Percentiles rank a stretch among this genome's conserved stretches.
Evolutionary conservation across 2,329 filamentous ascomycete species (phyloP).

Genomic region (Aspergillus clavatus): DNA sequence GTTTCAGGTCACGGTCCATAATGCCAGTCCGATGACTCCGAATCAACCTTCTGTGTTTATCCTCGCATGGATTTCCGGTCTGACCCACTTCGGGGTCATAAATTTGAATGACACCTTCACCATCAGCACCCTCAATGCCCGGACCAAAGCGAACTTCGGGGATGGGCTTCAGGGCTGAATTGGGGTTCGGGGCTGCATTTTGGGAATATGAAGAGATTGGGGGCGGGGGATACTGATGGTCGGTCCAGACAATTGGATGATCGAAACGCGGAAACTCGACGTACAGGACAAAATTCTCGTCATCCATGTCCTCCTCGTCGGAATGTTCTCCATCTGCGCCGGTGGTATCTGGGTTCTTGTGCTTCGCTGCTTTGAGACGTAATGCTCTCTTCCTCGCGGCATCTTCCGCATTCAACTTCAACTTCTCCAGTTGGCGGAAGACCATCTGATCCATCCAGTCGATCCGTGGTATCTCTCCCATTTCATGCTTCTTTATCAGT

Average conservation of each 20-base stretch:
- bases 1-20: conserved; percentile 89
- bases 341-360: conserved; percentile 25
- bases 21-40: conserved; percentile 91
- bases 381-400: conserved; percentile 55
- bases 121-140: conserved; percentile 68
- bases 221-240: conserved; percentile 84
- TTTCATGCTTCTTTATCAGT: conserved; percentile 94
- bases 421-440: conserved; percentile 82
- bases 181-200: conserved; percentile 58
- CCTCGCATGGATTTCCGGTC: conserved; percentile 87
- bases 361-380: conserved; percentile 31
- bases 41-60: conserved; percentile 87
- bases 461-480: conserved; percentile 88
- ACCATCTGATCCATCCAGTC: conserved; percentile 96
- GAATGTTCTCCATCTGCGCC: conserved; percentile 39
- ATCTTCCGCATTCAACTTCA: conserved; percentile 60
- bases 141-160: conserved; percentile 88
- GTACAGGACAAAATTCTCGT: conserved; percentile 73
- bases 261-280: conserved; percentile 93
- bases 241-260: conserved; percentile 90
- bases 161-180: conserved; percentile 69
- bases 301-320: conserved; percentile 43
- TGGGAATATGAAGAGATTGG: conserved; percentile 72
- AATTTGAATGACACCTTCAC: conserved; percentile 64
- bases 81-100: conserved; percentile 92